These are phyloP conservation scores for Alternaria sp. DNA, from an alignment of 2,329 filamentous ascomycete species.

Conservation along the genomic window DNA sequence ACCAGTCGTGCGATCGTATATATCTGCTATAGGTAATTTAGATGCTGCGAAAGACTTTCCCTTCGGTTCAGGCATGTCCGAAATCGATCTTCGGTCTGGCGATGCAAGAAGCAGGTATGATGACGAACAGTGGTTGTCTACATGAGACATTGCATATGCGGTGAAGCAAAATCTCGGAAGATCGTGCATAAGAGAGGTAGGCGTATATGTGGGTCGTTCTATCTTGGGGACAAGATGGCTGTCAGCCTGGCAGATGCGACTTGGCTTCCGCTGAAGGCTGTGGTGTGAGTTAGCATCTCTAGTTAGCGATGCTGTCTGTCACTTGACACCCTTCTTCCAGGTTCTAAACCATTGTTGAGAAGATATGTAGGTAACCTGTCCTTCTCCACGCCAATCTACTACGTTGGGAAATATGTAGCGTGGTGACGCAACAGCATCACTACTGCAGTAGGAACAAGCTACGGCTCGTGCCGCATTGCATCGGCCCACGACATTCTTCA, in stretches of 20 bases:
- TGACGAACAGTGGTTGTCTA: slow-evolving; percentile 9
- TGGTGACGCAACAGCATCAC: background rate
- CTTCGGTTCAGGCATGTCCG: background rate
- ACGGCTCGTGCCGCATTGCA: slow-evolving; percentile 20
- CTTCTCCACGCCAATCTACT: background rate
- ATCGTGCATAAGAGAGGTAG: slow-evolving; percentile 5
- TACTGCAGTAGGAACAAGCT: slow-evolving; percentile 9
- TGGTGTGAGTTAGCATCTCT: background rate
- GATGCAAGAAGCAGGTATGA: slow-evolving; percentile 2
- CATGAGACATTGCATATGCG: slow-evolving; percentile 13
- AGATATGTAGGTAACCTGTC: background rate
- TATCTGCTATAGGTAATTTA: background rate
- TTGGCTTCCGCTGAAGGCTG: background rate
- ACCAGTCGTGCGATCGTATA: background rate
- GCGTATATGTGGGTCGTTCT: slow-evolving; percentile 10
- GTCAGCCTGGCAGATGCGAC: background rate
- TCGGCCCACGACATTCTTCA: slow-evolving; percentile 4
- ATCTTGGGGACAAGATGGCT: slow-evolving; percentile 4
- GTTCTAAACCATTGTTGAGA: background rate
- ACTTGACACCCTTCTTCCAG: background rate
- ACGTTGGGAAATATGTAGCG: background rate
- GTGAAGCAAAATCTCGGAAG: slow-evolving; percentile 14
- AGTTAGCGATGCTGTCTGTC: background rate
- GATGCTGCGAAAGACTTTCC: background rate
- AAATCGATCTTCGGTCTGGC: background rate